These are phyloP conservation scores for Prunus fruticosa DNA, from an alignment of 306 rosid species.

Conservation along the genomic window DNA sequence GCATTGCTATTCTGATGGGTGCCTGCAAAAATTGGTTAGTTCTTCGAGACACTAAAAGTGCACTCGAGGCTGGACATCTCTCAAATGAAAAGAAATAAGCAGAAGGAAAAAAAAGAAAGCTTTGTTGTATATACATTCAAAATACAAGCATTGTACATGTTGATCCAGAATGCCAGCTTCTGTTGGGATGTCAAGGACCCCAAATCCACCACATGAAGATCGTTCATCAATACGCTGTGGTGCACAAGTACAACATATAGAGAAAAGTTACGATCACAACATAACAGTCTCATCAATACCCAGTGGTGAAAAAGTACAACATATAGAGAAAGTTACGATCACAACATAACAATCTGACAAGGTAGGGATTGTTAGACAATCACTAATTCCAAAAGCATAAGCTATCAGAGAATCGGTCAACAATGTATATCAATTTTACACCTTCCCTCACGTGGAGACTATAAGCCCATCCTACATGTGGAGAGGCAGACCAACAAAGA, in stretches of 20 bases:
- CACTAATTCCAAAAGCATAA: no score
- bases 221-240: conserved; percentile 61
- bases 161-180: conserved; percentile 96
- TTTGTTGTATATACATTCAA: conserved; percentile 64
- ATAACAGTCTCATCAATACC: no score
- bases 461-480: no score
- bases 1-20: neutral
- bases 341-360: neutral
- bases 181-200: conserved; percentile 71
- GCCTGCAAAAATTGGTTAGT: conserved; percentile 4
- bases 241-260: conserved; percentile 8
- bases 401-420: no score
- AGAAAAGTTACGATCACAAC: neutral
- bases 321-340: no score
- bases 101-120: neutral
- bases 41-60: neutral
- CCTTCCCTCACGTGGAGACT: no score
- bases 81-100: neutral
- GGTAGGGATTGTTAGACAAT: no score
- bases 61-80: neutral
- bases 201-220: conserved; percentile 72
- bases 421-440: no score
- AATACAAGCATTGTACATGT: conserved; percentile 95
- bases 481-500: no score
- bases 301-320: no score